Evolutionary conservation across 495 filamentous ascomycete genomes (phyloP), one percentile per base, ranked within the genome.

Genomic region (Aspergillus conjunctus): DNA sequence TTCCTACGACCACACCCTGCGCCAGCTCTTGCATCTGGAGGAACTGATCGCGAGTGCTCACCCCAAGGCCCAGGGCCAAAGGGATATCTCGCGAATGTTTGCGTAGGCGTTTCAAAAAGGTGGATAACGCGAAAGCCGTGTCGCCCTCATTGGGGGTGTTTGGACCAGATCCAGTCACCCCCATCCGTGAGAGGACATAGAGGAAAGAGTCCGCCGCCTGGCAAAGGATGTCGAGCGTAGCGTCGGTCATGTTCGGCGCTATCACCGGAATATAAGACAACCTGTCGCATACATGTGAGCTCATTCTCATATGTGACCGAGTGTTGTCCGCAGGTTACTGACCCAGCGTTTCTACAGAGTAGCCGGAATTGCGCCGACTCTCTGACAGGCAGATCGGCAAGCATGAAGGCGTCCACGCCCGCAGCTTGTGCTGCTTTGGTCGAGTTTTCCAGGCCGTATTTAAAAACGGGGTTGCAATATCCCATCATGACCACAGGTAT

Each of bases 1-100:
- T 92, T 21, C 92, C 92, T 63, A 97, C 91, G 15, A 95, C 91
- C 1, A 93, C 91, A 66, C 91, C 92, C 52, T 96, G 90, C 31
- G 91, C 86, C 37, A 92, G 83, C 49, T 81, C 77, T 9, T 84
- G 81, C 11, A 96, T 87, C 39, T 85, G 86, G 15, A 89, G 66
- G 63, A 93, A 94, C 69, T 95, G 88, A 26, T 93, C 91, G 49
- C 86, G 79, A n/a, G 91, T 95, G 75, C 89, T 93, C 61, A 96
- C 89, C 52, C 91, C 91, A 68, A 96, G 94, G 4, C 91, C 91
- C 32, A 96, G 88, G 1, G 89, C 91, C 11, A 89, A 85, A 7
- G 91, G 91, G 48, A 86, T 83, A 72, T 89, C 83, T 37, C 88
- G 49, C 30, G 90, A 91, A 67, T 87, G 89, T 64, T 83, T 84